Conservation (phyloP, 2,329 filamentous ascomycete species). For the Lachnellula occidentalis region DNA sequence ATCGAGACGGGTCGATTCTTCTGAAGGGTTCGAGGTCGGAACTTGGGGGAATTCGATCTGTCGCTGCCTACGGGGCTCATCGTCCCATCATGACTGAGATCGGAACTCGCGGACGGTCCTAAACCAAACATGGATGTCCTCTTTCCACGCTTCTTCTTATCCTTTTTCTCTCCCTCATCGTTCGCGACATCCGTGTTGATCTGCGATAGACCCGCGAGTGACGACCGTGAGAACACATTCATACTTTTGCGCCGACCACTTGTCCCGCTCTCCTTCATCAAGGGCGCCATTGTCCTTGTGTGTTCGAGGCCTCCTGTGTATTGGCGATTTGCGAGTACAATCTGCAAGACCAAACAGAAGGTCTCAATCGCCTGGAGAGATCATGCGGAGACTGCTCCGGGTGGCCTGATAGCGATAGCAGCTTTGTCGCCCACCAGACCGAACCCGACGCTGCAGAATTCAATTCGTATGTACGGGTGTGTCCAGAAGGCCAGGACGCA, state of each 20-base stretch:
- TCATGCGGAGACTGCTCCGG: not conserved
- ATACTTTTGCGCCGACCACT: slow-evolving; percentile 27
- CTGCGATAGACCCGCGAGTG: slow-evolving; percentile 20
- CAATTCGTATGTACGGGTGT: not conserved
- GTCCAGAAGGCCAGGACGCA: not conserved
- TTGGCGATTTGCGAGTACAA: slow-evolving; percentile 10
- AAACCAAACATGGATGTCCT: slow-evolving; percentile 26
- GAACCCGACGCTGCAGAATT: not conserved
- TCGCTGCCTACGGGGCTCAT: slow-evolving; percentile 20
- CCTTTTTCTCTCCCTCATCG: slow-evolving; percentile 19
- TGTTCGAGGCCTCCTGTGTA: slow-evolving; percentile 7
- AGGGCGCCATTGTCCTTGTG: slow-evolving; percentile 24
- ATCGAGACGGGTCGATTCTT: slow-evolving; percentile 29
- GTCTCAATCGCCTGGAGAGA: not conserved
- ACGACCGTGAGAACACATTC: slow-evolving; percentile 24
- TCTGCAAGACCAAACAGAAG: slow-evolving; percentile 6
- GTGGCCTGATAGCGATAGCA: not conserved
- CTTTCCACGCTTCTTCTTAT: slow-evolving; percentile 27
- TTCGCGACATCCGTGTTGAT: slow-evolving; percentile 23
- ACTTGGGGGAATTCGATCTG: slow-evolving; percentile 20
- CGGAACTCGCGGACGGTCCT: slow-evolving; percentile 17
- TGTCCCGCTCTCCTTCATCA: slow-evolving; percentile 14
- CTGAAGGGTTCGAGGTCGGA: slow-evolving; percentile 26
- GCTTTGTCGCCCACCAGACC: not conserved
- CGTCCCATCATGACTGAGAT: slow-evolving; percentile 16